Evolutionary conservation across 495 filamentous ascomycete species (phyloP).

Genomic region (Margaritispora aquatica): DNA sequence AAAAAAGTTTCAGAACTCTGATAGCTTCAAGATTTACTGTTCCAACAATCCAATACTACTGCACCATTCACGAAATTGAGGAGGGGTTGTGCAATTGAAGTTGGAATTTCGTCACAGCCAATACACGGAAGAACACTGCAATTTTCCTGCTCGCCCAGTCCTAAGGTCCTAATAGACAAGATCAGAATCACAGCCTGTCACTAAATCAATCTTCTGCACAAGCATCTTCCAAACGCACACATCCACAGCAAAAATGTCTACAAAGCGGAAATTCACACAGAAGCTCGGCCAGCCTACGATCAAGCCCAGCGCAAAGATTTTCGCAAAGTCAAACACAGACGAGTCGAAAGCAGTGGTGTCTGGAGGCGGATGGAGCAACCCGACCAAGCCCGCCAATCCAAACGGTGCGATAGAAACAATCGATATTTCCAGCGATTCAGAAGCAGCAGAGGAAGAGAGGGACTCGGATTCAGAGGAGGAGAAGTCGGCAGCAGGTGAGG

Average conservation of each 20-base stretch:
- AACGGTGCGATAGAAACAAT: slow-evolving; percentile 35
- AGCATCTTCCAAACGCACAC: too few relatives aligned
- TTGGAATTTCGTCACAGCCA: too few relatives aligned
- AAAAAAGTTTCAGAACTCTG: background rate
- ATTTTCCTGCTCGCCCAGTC: too few relatives aligned
- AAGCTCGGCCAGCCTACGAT: slow-evolving; percentile 41
- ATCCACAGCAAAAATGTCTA: slow-evolving; percentile 33
- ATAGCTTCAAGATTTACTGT: background rate
- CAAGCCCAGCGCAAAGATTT: slow-evolving; percentile 55
- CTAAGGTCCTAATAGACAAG: too few relatives aligned
- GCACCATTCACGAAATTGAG: too few relatives aligned
- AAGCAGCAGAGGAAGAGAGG: slow-evolving; percentile 36
- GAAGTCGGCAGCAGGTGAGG: slow-evolving; percentile 26
- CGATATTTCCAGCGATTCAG: slow-evolving; percentile 51
- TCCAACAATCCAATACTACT: background rate
- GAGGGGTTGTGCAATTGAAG: too few relatives aligned
- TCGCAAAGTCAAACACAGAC: slow-evolving; percentile 59
- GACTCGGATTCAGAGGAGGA: slow-evolving; percentile 30
- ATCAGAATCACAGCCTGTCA: too few relatives aligned
- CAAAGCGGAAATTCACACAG: slow-evolving; percentile 44
- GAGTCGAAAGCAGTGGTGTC: slow-evolving; percentile 66
- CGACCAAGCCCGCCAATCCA: slow-evolving; percentile 1
- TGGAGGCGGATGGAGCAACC: slow-evolving; percentile 22
- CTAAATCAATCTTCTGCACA: too few relatives aligned
- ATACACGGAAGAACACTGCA: too few relatives aligned